phyloP scores from a whole-genome alignment of 192 early-diverging fungal species.

The Coemansia aciculifera region DNA sequence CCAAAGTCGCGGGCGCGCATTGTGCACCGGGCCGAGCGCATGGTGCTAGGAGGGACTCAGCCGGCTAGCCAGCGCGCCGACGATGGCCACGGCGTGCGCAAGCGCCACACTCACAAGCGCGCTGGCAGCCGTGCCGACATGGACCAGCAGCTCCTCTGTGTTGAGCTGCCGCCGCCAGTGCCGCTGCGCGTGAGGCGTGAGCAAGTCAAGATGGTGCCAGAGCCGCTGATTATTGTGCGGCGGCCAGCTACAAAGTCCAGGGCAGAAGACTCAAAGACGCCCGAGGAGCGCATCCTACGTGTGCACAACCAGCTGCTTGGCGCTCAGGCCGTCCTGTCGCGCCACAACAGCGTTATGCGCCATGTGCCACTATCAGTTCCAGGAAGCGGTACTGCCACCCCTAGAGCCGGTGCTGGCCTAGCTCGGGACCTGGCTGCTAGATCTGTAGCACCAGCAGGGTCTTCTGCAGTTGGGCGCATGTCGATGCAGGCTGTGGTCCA shows the following conservation, averaged over 20 bases:
- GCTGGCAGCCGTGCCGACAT: constrained; percentile 46
- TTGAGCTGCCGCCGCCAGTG: constrained; percentile 55
- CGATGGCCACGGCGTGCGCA: neutral
- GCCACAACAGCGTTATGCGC: constrained; percentile 47
- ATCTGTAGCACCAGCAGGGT: neutral
- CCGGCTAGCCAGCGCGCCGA: constrained; percentile 2
- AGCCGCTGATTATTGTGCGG: constrained; percentile 54
- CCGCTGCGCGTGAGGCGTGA: constrained; percentile 55
- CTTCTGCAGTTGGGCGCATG: neutral
- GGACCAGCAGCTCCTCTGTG: constrained; percentile 47
- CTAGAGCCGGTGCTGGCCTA: neutral
- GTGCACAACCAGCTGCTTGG: constrained; percentile 57
- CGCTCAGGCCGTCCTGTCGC: constrained; percentile 52
- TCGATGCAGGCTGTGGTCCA: constrained; percentile 28
- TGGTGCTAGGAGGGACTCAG: constrained; percentile 40
- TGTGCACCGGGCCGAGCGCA: constrained; percentile 48
- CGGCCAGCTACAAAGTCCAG: constrained; percentile 8
- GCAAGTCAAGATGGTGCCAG: constrained; percentile 33
- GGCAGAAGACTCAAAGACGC: constrained; percentile 1
- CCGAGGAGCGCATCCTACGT: constrained; percentile 39
- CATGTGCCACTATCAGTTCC: constrained; percentile 9
- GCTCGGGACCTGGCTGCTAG: neutral
- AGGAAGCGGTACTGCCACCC: neutral
- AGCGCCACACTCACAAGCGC: constrained; percentile 28
- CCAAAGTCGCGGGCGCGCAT: constrained; percentile 29